phyloP scores from a whole-genome alignment of 1,284 basidiomycete species.

The Albatrellus sp. region DNA sequence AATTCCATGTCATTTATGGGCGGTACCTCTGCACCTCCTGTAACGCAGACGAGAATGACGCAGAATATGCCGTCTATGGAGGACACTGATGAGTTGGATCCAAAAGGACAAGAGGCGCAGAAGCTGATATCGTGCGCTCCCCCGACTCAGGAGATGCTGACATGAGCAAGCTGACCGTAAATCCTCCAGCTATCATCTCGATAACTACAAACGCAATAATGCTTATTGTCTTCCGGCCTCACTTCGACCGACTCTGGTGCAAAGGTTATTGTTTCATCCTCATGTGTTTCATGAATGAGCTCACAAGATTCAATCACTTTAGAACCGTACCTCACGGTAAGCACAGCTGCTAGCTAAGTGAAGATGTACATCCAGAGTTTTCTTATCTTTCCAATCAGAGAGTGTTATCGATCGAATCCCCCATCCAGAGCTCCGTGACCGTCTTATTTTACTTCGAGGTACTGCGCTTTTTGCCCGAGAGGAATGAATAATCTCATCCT shows the following conservation, averaged over 20 bases:
- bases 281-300: background rate
- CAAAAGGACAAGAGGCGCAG: conserved; percentile 64
- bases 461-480: conserved; percentile 2
- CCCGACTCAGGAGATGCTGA: background rate
- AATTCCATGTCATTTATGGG: conserved; percentile 31
- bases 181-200: conserved; percentile 58
- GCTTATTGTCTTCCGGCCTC: conserved; percentile 83
- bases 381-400: conserved; percentile 30
- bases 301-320: conserved; percentile 10
- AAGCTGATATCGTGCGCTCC: conserved; percentile 63
- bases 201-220: conserved; percentile 72
- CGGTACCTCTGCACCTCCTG: conserved; percentile 17
- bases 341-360: conserved; percentile 9
- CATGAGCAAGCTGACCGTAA: too few species aligned
- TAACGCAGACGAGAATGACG: conserved; percentile 16
- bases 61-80: conserved; percentile 21
- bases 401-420: conserved; percentile 82
- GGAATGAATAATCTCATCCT: background rate
- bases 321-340: conserved; percentile 78
- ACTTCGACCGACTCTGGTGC: conserved; percentile 73
- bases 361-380: conserved; percentile 5
- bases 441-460: conserved; percentile 81
- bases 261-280: conserved; percentile 36
- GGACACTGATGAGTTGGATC: conserved; percentile 42
- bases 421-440: conserved; percentile 78